Evolutionary conservation across 2,329 filamentous ascomycete genomes (phyloP).

Genomic region (Cladophialophora psammophila): DNA sequence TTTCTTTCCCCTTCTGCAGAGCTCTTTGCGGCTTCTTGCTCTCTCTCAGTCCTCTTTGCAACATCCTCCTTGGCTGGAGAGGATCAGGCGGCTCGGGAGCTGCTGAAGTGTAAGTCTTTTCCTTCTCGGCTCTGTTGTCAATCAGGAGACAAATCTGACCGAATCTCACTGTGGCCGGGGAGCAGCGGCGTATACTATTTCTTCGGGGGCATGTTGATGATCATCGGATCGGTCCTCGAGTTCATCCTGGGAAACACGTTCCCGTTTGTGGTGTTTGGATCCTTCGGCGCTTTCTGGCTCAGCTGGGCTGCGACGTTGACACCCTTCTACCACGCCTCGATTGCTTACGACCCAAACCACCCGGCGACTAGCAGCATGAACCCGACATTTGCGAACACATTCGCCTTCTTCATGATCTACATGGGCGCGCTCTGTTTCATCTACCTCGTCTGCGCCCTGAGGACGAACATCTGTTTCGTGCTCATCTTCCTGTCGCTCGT

Average conservation of each 20-base stretch:
- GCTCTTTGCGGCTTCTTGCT: conserved; percentile 58
- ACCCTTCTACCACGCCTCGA: conserved; percentile 10
- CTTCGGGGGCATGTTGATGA: conserved; percentile 43
- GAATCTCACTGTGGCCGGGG: too few relatives aligned
- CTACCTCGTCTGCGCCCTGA: conserved; percentile 71
- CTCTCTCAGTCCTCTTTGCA: conserved; percentile 61
- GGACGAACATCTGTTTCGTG: conserved; percentile 75
- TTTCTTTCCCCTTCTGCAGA: background rate
- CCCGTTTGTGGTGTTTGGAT: conserved; percentile 8
- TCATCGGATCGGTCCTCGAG: conserved; percentile 31
- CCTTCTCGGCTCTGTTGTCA: conserved; percentile 30
- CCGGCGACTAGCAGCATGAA: conserved; percentile 40
- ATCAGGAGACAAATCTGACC: too few relatives aligned
- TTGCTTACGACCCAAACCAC: conserved; percentile 19
- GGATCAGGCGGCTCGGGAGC: conserved; percentile 62
- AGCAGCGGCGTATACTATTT: conserved; percentile 41
- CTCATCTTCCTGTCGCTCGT: conserved; percentile 71
- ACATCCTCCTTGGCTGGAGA: conserved; percentile 65
- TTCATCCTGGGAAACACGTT: conserved; percentile 13
- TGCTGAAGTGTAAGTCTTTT: conserved; percentile 46
- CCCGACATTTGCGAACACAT: conserved; percentile 34
- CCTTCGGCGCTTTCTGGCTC: conserved; percentile 10
- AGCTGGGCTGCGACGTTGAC: conserved; percentile 12
- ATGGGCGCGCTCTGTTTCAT: conserved; percentile 71
- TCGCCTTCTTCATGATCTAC: conserved; percentile 67